Evolutionary conservation across 331 rosid genomes (phyloP), one percentile per base, ranked within the genome.

Genomic region (Saraca asoca): DNA sequence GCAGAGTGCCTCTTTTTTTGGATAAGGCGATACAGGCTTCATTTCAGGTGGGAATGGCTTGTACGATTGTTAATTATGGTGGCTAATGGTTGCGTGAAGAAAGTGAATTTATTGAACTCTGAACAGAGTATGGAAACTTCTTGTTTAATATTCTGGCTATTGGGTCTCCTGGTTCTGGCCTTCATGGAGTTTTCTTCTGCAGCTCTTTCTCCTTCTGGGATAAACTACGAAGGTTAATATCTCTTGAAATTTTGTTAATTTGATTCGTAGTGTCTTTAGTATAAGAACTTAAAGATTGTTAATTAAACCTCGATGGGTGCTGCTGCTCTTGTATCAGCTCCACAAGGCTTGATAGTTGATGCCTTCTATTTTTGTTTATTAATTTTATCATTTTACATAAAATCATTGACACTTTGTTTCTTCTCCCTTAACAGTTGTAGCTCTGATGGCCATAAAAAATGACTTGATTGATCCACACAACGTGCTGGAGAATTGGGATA

Each of bases 401-500:
- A 63, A 56, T 41, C 72, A 71, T 76, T 12, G 68, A 9, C 48
- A 24, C 45, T 59, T 68, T 16, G 14, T 64, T 49, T 31, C 68
- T 51, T 51, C 62, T 76, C 51, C 12, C 31, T 76, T 37, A 46
- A 46, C 88, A 90, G 97, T 94, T 64, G 92, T 88, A 54, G 97
- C 99, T 77, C 76, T 94, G 83, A 82, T 88, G 86, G 91, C 87
- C 61, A 88, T 94, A 54, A 94, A 94, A 80, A 73, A 1, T 64
- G 83, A 46, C 61, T 82, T 94, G 57, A 12, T 41, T 73, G 99
- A 94, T 76, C 99, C 97, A 43, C 96, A 88, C 78, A 88, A 86
- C 72, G 99, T 90, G 50, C 68, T 94, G 85, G 99, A 94, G 78
- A 83, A 66, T 78, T 94, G 99, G 99, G 99, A 94, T 81, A 79